A percentile compares a stretch with the other conserved stretches of the same genome.
These are phyloP conservation scores for Tricladium varicosporioides DNA, from an alignment of 2,329 filamentous ascomycete species.

Conservation along the genomic window DNA sequence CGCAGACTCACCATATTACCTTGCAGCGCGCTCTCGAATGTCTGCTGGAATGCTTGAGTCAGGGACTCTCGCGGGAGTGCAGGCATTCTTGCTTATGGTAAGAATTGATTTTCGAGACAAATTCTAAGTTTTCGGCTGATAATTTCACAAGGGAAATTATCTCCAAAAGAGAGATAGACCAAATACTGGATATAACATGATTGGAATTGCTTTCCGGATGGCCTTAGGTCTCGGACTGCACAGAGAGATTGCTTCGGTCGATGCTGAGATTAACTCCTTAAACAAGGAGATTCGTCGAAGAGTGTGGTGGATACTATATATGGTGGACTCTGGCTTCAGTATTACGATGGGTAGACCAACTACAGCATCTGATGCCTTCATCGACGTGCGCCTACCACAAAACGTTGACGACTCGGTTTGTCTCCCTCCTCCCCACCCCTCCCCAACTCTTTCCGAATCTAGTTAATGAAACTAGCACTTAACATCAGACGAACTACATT, in stretches of 20 bases:
- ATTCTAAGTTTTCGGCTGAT: no score
- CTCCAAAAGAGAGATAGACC: slow-evolving; percentile 48
- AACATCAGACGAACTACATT: slow-evolving; percentile 15
- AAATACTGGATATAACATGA: slow-evolving; percentile 51
- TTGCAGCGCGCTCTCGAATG: slow-evolving; percentile 16
- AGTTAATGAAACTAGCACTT: slow-evolving; percentile 9
- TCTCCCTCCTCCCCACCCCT: no score
- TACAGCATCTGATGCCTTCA: slow-evolving; percentile 38
- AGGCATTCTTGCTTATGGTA: slow-evolving; percentile 20
- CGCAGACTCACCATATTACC: slow-evolving; percentile 19
- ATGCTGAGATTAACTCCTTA: slow-evolving; percentile 31
- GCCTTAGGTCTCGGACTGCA: slow-evolving; percentile 50
- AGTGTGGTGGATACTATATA: slow-evolving; percentile 44
- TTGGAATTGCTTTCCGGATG: slow-evolving; percentile 49
- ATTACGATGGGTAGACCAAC: slow-evolving; percentile 44
- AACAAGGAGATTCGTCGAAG: slow-evolving; percentile 39
- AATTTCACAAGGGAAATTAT: slow-evolving; percentile 38
- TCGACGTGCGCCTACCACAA: slow-evolving; percentile 42
- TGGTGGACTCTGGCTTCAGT: slow-evolving; percentile 45
- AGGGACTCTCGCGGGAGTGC: slow-evolving; percentile 17
- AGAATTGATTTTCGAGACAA: no score
- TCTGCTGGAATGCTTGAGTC: slow-evolving; percentile 16
- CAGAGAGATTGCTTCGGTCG: slow-evolving; percentile 42
- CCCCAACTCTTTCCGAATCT: neutral
- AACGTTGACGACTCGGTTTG: slow-evolving; percentile 44